Base-by-base conservation (phyloP, 345 rosid genomes). In the Bruguiera sexangula region DNA sequence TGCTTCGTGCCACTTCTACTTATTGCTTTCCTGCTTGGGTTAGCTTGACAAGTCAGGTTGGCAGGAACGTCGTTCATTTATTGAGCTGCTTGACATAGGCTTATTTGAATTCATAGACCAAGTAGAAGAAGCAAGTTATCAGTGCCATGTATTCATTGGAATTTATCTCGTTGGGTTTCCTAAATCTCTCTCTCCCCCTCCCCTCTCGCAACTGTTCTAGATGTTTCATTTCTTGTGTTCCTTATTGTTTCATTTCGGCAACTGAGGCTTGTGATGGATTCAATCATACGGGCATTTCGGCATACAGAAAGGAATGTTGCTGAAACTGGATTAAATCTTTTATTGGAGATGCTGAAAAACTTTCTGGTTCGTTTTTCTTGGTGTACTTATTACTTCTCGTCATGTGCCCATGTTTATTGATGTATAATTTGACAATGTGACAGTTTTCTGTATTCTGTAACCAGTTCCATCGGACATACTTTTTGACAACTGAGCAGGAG, bases 231-330 rank as follows among this genome's bases (percentile, higher is more conserved):
- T 20, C 5, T 52, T 6, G 58, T 21, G 58, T 54, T 63, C 66
- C 34, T 63, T 53, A 9, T 52, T 52, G 4, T 68, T 75, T 66
- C 46, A 6, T 71, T 34, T 36, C 90, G 88, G 98, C 99, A 96
- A 90, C 76, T 96, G 57, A 96, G 89, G 88, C 90, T 92, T 64
- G 98, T 96, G 39, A 90, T 92, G 97, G 99, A 96, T 81, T 90
- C 98, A 56, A 96, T 96, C 61, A 96, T 96, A 72, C 90, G 98
- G 99, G 99, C 99, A 72, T 96, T 92, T 77, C 92, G 98, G 80
- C 99, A 96, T 85, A 96, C 98, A 13, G 99, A 96, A 76, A 83
- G 99, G 79, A 96, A 96, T 73, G 92, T 96, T 29, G 99, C 99
- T 32, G 98, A 96, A 83, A 92, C 99, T 52, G 99, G 98, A 81